A percentile compares a stretch with the other conserved stretches of the same genome.
Evolutionary conservation across 129 eudicot species (phyloP).

Genomic region (Lactuca sativa): DNA sequence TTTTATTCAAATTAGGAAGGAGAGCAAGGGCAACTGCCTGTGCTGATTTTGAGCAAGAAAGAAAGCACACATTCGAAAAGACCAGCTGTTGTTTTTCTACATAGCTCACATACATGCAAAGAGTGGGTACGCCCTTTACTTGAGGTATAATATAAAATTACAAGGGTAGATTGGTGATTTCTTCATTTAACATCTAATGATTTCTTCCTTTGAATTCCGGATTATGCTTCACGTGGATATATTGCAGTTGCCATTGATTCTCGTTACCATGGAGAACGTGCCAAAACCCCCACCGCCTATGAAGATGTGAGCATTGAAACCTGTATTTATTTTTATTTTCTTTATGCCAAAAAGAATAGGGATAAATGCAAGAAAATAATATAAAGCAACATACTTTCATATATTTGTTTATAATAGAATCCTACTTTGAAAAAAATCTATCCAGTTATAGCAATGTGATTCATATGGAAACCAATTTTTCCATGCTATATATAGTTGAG

Average conservation of each 20-base stretch:
- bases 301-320: slow-evolving; percentile 52
- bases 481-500: too few relatives aligned
- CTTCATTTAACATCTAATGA: slow-evolving; percentile 12
- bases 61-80: slow-evolving; percentile 47
- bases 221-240: slow-evolving; percentile 93
- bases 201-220: slow-evolving; percentile 37
- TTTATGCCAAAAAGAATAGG: too few relatives aligned
- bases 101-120: slow-evolving; percentile 60
- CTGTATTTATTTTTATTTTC: neutral
- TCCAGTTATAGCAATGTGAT: neutral
- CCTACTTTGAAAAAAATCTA: too few relatives aligned
- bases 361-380: too few relatives aligned
- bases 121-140: too few relatives aligned
- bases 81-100: slow-evolving; percentile 78
- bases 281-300: slow-evolving; percentile 68
- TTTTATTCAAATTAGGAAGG: slow-evolving; percentile 48
- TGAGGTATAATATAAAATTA: too few relatives aligned
- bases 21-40: slow-evolving; percentile 90
- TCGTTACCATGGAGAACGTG: slow-evolving; percentile 35
- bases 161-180: slow-evolving; percentile 3
- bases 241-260: slow-evolving; percentile 85
- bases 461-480: neutral
- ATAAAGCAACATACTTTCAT: too few relatives aligned
- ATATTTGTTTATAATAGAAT: too few relatives aligned
- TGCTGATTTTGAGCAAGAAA: slow-evolving; percentile 69